phyloP scores from a whole-genome alignment of 768 basidiomycete genomes.

The Mycena maculata region DNA sequence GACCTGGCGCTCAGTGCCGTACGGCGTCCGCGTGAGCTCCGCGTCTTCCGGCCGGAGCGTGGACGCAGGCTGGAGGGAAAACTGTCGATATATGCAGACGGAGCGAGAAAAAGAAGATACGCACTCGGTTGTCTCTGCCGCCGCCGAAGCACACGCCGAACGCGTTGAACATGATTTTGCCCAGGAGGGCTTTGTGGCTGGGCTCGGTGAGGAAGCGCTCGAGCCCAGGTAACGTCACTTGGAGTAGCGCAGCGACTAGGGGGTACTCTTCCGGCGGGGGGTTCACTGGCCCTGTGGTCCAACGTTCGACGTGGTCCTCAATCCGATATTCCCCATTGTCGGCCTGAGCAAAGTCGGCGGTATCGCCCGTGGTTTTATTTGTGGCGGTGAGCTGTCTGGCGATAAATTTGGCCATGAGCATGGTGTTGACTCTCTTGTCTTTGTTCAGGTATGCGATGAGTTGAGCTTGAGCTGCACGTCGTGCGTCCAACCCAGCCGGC shows the following conservation, averaged over 20 bases:
- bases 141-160: constrained; percentile 77
- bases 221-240: constrained; percentile 74
- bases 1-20: constrained; percentile 80
- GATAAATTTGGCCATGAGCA: constrained; percentile 78
- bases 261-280: constrained; percentile 61
- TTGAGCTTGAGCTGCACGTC: constrained; percentile 68
- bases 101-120: constrained; percentile 8
- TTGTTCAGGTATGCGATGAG: constrained; percentile 68
- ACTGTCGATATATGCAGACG: constrained; percentile 1
- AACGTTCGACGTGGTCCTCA: constrained; percentile 81
- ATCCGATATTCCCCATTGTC: constrained; percentile 68
- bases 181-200: constrained; percentile 67
- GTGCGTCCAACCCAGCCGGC: constrained; percentile 52
- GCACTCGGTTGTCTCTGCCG: constrained; percentile 79
- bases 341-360: constrained; percentile 59
- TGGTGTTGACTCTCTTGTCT: constrained; percentile 55
- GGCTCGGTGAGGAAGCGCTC: constrained; percentile 78
- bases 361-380: constrained; percentile 58
- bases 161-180: constrained; percentile 82
- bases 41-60: constrained; percentile 72
- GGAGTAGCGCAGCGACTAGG: constrained; percentile 65
- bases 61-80: constrained; percentile 59
- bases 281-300: constrained; percentile 72
- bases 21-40: constrained; percentile 81
- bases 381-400: constrained; percentile 75